A percentile compares a stretch with the other conserved stretches of the same genome.
Conservation (phyloP, 2,329 filamentous ascomycete genomes). For the Paecilomyces formosus region DNA sequence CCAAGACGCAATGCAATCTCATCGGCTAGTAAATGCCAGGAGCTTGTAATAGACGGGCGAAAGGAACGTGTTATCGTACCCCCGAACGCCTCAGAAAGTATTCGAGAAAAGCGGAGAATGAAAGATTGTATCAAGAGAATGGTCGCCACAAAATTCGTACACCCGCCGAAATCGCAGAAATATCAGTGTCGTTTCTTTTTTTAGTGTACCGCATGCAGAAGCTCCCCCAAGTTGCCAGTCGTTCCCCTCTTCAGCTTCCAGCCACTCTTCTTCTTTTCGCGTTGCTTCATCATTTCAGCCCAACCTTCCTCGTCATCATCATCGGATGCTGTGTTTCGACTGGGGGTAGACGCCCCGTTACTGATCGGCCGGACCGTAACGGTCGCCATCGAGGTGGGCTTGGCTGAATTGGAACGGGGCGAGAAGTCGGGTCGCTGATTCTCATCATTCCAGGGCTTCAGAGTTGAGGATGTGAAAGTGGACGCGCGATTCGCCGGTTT, state of each 20-base stretch:
- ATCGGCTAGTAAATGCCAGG: background rate
- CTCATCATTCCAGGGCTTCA: conserved; percentile 32
- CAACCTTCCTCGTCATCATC: conserved; percentile 44
- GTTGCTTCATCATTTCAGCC: conserved; percentile 44
- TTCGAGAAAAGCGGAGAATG: background rate
- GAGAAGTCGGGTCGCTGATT: conserved; percentile 19
- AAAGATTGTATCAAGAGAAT: background rate
- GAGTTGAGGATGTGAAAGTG: conserved; percentile 22
- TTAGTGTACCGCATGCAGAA: conserved; percentile 30
- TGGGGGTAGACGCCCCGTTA: conserved; percentile 10
- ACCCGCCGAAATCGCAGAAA: background rate
- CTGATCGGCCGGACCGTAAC: conserved; percentile 23
- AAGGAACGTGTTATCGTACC: background rate
- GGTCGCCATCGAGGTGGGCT: conserved; percentile 18
- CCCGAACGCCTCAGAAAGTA: background rate
- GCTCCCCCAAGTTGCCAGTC: conserved; percentile 26
- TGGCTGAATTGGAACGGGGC: conserved; percentile 17
- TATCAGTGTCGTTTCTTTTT: conserved; percentile 1
- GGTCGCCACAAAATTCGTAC: background rate
- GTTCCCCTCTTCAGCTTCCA: conserved; percentile 38
- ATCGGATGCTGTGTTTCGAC: conserved; percentile 21
- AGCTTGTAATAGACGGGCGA: background rate
- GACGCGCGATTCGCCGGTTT: conserved; percentile 20
- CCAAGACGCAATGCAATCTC: background rate
- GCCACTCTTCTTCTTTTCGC: conserved; percentile 41